Base-by-base conservation (phyloP, 768 basidiomycete genomes). In the Lentinula lateritia region DNA sequence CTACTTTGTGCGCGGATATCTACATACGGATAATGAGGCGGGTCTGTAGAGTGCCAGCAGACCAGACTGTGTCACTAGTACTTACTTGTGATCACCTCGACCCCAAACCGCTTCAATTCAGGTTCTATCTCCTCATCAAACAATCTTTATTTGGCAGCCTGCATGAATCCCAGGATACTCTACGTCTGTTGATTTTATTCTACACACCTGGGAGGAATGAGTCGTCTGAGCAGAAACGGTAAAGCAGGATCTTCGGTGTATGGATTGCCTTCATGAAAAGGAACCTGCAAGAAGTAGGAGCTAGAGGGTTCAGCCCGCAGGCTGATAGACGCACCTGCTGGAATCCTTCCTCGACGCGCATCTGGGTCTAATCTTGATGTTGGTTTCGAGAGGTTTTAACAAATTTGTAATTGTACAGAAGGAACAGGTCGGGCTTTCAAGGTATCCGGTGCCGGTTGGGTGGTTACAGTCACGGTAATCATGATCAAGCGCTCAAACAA, bases 321-420 rank as follows among this genome's bases (percentile, higher is more conserved):
- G 73, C 42, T 62, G 84, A 54, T 10, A 39, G 35, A 15, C n/a
- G 23, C 15, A 43, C 87, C 64, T 75, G 76, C 64, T 89, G 86
- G 65, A 88, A 89, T 38, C 88, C 88, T 52, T 88, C 78, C 69
- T 89, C 86, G 36, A 82, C 72, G 48, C 81, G 82, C 88, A 90
- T 88, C 15, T 38, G 28, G 28, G 28, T 28, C 3, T 28, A 28
- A 28, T 28, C 28, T 28, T 28, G 28, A 3, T 28, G 28, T 28
- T 28, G 28, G 28, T 28, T 28, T 28, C 28, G 28, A 28, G 28
- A 28, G 28, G 28, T 28, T 28, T 28, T 28, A 28, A 28, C 3
- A 28, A 28, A 28, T 28, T 28, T 28, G 28, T 28, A 28, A 28
- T 28, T 28, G 28, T 28, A 28, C 28, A 3, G 62, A 45, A 9